These are phyloP conservation scores for Bretschneidera sinensis DNA, from an alignment of 345 rosid genomes.

Conservation along the genomic window DNA sequence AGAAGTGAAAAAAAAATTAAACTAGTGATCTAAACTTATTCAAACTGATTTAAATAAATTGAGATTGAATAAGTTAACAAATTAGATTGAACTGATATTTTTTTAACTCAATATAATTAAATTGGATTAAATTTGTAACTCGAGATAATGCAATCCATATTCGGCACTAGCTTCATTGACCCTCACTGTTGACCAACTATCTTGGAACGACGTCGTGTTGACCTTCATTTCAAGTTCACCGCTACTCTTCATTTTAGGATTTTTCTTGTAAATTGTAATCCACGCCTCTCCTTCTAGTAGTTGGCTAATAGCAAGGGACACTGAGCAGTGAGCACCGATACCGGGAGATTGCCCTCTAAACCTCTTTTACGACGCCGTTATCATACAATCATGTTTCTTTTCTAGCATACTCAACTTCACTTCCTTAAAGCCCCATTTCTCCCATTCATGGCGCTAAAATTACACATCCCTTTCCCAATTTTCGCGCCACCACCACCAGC, in stretches of 20 bases:
- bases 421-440: conserved; percentile 11
- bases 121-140: too few relatives aligned
- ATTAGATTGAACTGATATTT: too few relatives aligned
- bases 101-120: too few relatives aligned
- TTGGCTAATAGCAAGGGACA: too few relatives aligned
- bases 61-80: too few relatives aligned
- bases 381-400: not conserved
- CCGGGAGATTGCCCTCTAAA: too few relatives aligned
- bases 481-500: conserved; percentile 38
- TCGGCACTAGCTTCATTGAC: too few relatives aligned
- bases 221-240: not conserved
- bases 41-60: too few relatives aligned
- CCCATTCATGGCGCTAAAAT: conserved; percentile 58
- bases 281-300: not conserved
- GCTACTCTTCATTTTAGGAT: not conserved
- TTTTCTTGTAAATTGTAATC: not conserved
- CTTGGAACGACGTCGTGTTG: not conserved
- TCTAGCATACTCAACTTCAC: conserved; percentile 2
- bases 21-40: too few relatives aligned
- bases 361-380: not conserved
- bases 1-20: too few relatives aligned
- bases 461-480: conserved; percentile 58
- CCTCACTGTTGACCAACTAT: too few relatives aligned
- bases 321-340: not conserved
- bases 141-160: too few relatives aligned